Evolutionary conservation across 495 filamentous ascomycete species (phyloP), one percentile per base, ranked within the genome.

Genomic region (Daldinia decipiens): DNA sequence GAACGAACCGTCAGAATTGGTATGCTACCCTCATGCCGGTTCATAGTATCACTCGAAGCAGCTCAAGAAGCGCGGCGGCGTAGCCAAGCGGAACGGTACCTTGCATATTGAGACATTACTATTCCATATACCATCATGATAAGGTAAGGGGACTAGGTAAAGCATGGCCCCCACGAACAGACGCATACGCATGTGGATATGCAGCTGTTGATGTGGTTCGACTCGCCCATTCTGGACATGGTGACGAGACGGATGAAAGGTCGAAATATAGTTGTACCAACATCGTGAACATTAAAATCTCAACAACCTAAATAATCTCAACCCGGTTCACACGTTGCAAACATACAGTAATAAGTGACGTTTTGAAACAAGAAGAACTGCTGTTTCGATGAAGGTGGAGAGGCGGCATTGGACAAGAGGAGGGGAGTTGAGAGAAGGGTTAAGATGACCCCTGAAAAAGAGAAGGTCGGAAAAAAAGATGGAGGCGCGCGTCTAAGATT

Each of bases 401-500:
- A 68, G 40, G 40, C 19, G 59, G 64, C 43, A 72, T 72, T 72
- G 69, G 69, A 72, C 34, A 51, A 68, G 59, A 70, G 39, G 45
- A 43, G 24, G 31, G 39, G 27, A 62, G 32, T 50, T 54, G 50
- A 39, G 34, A 62, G 36, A 12, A 53, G 31, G 26, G 26, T 27
- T 19, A 61, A 26, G 19, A 38, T 11, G 43, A 65, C 60, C 59
- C 63, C 60, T 65, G 60, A 68, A 65, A 8, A 21, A 64, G 7
- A 65, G 61, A 57, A 43, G 59, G 62, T 40, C 29, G 29, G 38
- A 24, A 36, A 62, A 61, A 62, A 40, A 40, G 54, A 59, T 50
- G 68, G 74, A 77, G 67, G 74, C 74, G 74, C 74, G 74, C 74
- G 74, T 77, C 67, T 77, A 77, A 29, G 26, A 29, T 52, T 45